Base-by-base conservation (phyloP, 805 yeast species). In the Metschnikowia vanudenii region DNA sequence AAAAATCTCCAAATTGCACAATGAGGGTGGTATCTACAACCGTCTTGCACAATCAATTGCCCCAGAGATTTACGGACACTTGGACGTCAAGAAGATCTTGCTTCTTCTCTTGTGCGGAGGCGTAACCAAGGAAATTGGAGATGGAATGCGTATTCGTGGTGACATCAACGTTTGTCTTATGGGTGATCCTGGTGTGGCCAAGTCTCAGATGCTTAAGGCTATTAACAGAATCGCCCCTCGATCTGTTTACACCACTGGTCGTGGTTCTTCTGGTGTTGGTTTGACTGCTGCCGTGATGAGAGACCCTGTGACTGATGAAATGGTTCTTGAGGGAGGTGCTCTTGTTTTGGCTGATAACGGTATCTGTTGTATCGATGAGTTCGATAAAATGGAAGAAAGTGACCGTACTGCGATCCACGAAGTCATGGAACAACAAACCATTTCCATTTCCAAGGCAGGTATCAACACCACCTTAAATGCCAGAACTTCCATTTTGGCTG, bases 131-230 rank as follows among this genome's bases (percentile, higher is more conserved):
- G 88, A 83, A 60, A 82, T 92, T 57, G 96, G 96, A 37, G 99
- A 94, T 69, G 99, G 99, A 55, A 82, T 94, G 88, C 82, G 85
- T 61, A 94, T 94, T 60, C 84, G 99, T 74, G 99, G 99, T 60
- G 99, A 94, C 64, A 88, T 94, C 57, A 94, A 94, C 62, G 80
- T 94, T 45, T 85, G 97, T 71, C 76, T 94, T 43, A 92, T 94
- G 97, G 99, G 99, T 58, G 99, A 94, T 63, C 99, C 99, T 35
- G 99, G 99, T 75, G 99, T 94, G 45, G 99, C 99, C 61, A 94
- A 94, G 69, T 94, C 98, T 2, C 99, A 94, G 76, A 74, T 94
- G 61, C 75, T 94, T 53, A 94, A 94, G 64, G 85, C 95, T 29
- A 88, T 94, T 54, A 78, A 89, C 49, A 89, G 91, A 59, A 86